phyloP scores from a whole-genome alignment of 106 monocot species.

The Dioscorea zingiberensis region DNA sequence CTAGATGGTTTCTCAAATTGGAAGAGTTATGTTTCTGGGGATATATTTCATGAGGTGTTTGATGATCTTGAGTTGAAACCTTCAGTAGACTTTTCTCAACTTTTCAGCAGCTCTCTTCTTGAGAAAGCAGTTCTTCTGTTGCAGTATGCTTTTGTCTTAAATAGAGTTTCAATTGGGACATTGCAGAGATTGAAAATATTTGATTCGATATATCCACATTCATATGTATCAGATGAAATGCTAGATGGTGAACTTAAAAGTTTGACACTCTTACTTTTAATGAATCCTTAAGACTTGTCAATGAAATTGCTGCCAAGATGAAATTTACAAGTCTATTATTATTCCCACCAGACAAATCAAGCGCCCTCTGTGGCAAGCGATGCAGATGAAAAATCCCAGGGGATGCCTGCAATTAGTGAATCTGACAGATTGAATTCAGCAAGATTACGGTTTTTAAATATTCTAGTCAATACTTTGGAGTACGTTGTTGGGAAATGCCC shows the following conservation, averaged over 20 bases:
- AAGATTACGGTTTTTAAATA: conserved; percentile 50
- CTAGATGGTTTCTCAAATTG: conserved; percentile 64
- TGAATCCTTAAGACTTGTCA: conserved; percentile 43
- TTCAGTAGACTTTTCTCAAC: conserved; percentile 28
- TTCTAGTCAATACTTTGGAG: conserved; percentile 47
- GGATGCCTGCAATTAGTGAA: conserved; percentile 8
- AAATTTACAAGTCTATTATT: conserved; percentile 62
- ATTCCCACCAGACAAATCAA: conserved; percentile 25
- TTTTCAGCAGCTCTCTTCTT: conserved; percentile 54
- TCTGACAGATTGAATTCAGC: conserved; percentile 39
- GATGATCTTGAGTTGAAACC: conserved; percentile 14
- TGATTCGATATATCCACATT: conserved; percentile 37
- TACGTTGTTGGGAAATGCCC: conserved; percentile 41
- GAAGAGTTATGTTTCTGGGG: conserved; percentile 38
- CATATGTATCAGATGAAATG: conserved; percentile 27
- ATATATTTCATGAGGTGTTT: conserved; percentile 62
- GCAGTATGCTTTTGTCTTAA: conserved; percentile 25
- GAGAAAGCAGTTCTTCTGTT: conserved; percentile 71
- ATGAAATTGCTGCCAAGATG: conserved; percentile 58
- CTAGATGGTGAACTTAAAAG: conserved; percentile 25
- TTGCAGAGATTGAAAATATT: conserved; percentile 42
- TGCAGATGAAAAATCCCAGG: conserved; percentile 12
- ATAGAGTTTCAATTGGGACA: conserved; percentile 18
- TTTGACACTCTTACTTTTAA: conserved; percentile 25
- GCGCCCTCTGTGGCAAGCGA: conserved; percentile 2